Evolutionary conservation across 2,329 filamentous ascomycete species (phyloP), one percentile per base, ranked within the genome.

Genomic region (Pyrenophora teres): DNA sequence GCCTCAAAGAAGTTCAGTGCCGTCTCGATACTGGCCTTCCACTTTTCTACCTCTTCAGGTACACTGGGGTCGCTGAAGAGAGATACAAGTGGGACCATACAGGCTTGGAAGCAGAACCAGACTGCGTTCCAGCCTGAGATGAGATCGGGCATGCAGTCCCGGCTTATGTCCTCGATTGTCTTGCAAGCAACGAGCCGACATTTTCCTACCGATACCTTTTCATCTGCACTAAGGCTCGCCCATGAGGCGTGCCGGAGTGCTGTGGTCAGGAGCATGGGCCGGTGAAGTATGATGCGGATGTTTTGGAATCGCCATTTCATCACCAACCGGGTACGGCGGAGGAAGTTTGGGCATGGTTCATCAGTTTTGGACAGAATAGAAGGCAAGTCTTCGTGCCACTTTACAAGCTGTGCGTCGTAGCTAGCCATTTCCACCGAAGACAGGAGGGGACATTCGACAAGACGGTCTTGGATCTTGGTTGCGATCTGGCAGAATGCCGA

Each of bases 221-320:
- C 88, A 54, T 90, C 83, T 2, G 84, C 79, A 63, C 56, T 82
- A 73, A 63, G 80, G 75, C 41, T 80, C 72, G 50, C 79, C 79
- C 66, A 81, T 45, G 67, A 81, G 78, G 62, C 81, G 60, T 58
- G 76, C 63, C 79, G 78, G 78, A 66, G 85, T 79, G 64, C 88
- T 76, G 73, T 83, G 4, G 72, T 87, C 5, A 92, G 80, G 1
- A 93, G 78, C 0, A 87, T 85, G 0, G 89, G 88, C 2, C 89
- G 81, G 70, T 92, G 87, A 18, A 92, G 82, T 1, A 92, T 81
- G 74, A 92, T 87, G 40, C 88, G 86, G 40, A 91, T 81, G 62
- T 90, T 91, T 67, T 89, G 86, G 68, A 89, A 92, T 12, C 89
- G 83, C 89, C 89, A 92, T 70, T 89, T 88, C 86, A 92, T 90